Percentiles rank a stretch among this genome's conserved stretches.
Evolutionary conservation across 441 rosid species (phyloP).

Genomic region (Cnidoscolus chayamansa): DNA sequence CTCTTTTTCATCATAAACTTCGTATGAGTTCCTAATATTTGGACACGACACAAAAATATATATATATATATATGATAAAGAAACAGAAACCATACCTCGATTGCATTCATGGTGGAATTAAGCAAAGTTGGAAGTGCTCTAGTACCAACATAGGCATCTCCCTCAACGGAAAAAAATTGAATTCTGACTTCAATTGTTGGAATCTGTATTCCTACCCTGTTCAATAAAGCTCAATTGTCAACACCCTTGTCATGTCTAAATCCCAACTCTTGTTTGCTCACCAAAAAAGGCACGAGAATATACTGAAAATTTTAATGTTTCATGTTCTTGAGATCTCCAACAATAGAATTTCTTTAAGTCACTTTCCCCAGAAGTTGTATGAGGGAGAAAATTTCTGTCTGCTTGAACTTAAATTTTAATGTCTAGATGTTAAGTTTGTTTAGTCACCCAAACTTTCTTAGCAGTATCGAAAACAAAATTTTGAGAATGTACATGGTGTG

Average conservation of each 20-base stretch:
- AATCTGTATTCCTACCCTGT: constrained; percentile 58
- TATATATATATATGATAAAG: not conserved
- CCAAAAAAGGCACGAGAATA: not conserved
- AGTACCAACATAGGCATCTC: constrained; percentile 55
- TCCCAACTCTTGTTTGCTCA: not conserved
- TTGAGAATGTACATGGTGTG: not conserved
- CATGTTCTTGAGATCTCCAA: not conserved
- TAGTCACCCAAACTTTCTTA: not conserved
- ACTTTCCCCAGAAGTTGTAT: too few relatives aligned
- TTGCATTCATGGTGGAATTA: constrained; percentile 45
- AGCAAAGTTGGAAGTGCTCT: constrained; percentile 65
- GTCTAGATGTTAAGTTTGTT: too few relatives aligned
- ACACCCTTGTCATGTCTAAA: not conserved
- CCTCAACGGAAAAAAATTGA: constrained; percentile 44
- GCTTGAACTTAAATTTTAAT: too few relatives aligned
- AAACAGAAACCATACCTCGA: constrained; percentile 43
- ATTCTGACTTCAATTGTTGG: constrained; percentile 53
- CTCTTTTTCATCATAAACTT: not conserved
- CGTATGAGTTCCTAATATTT: not conserved
- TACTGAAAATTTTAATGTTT: not conserved
- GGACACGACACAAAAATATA: not conserved
- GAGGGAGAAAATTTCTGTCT: too few relatives aligned
- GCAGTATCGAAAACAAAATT: not conserved
- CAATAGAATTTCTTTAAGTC: not conserved
- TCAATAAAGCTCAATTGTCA: not conserved